These are phyloP conservation scores for Aspergillus fumigatiaffinis DNA, from an alignment of 2,329 filamentous ascomycete genomes.

Conservation along the genomic window DNA sequence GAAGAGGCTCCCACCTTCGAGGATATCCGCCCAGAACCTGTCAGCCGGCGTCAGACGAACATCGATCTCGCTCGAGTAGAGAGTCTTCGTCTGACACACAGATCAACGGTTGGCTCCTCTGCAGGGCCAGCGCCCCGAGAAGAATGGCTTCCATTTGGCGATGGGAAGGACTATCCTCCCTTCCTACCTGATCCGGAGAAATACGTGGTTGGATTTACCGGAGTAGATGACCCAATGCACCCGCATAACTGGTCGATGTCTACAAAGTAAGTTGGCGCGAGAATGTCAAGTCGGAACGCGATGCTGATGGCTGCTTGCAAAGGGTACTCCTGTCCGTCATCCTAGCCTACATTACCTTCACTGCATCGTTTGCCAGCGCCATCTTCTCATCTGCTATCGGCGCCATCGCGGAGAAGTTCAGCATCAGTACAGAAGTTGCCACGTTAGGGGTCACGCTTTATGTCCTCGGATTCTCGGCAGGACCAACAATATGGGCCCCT, in stretches of 20 bases:
- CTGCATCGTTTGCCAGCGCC: constrained; percentile 50
- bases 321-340: constrained; percentile 14
- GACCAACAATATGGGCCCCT: constrained; percentile 61
- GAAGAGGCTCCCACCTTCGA: neutral
- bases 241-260: constrained; percentile 50
- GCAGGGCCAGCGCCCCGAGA: constrained; percentile 13
- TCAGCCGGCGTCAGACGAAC: constrained; percentile 20
- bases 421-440: constrained; percentile 41
- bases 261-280: constrained; percentile 34
- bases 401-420: constrained; percentile 48
- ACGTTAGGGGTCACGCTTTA: constrained; percentile 47
- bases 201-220: constrained; percentile 55
- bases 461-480: constrained; percentile 52
- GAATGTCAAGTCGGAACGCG: too few relatives aligned
- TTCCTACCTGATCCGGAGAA: constrained; percentile 48
- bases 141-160: constrained; percentile 27
- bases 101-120: constrained; percentile 24
- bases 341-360: constrained; percentile 45
- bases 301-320: neutral
- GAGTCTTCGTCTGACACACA: constrained; percentile 23
- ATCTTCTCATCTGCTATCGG: constrained; percentile 65
- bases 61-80: constrained; percentile 28
- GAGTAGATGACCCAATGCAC: constrained; percentile 47
- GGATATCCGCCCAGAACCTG: neutral
- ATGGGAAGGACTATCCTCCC: constrained; percentile 30